A percentile compares a stretch with the other conserved stretches of the same genome.
Conservation (phyloP, 164 flowering plant species). For the Vitis rotundifolia region DNA sequence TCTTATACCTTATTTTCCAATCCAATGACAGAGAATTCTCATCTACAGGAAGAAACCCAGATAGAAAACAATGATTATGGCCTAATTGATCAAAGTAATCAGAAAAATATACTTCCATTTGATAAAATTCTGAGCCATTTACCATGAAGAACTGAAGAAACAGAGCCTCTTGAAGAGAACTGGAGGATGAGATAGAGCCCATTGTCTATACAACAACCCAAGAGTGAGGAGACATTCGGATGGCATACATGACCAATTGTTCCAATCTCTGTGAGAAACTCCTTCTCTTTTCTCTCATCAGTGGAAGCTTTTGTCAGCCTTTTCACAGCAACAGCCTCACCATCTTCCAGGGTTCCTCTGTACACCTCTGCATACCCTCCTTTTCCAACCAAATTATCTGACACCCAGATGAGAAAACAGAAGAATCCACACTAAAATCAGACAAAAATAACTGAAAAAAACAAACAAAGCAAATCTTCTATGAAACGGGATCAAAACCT, state of each 20-base stretch:
- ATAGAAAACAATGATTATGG: not conserved
- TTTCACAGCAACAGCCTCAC: constrained; percentile 83
- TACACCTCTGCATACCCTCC: constrained; percentile 97
- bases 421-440: not conserved
- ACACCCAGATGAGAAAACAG: constrained; percentile 11
- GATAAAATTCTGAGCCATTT: not conserved
- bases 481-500: constrained; percentile 37
- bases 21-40: constrained; percentile 55
- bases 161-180: constrained; percentile 86
- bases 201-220: constrained; percentile 88
- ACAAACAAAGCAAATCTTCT: not conserved
- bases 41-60: constrained; percentile 36
- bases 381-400: constrained; percentile 87
- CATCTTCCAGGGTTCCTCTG: constrained; percentile 62
- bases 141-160: constrained; percentile 94
- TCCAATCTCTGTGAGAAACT: constrained; percentile 89
- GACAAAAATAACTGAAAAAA: not conserved
- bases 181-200: constrained; percentile 86
- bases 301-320: constrained; percentile 51
- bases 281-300: constrained; percentile 84
- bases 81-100: not conserved
- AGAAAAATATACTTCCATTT: not conserved
- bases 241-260: constrained; percentile 85
- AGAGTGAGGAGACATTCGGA: constrained; percentile 71
- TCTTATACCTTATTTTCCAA: constrained; percentile 75